Conservation (phyloP, 2,329 filamentous ascomycete genomes). For the Didymella exigua region DNA sequence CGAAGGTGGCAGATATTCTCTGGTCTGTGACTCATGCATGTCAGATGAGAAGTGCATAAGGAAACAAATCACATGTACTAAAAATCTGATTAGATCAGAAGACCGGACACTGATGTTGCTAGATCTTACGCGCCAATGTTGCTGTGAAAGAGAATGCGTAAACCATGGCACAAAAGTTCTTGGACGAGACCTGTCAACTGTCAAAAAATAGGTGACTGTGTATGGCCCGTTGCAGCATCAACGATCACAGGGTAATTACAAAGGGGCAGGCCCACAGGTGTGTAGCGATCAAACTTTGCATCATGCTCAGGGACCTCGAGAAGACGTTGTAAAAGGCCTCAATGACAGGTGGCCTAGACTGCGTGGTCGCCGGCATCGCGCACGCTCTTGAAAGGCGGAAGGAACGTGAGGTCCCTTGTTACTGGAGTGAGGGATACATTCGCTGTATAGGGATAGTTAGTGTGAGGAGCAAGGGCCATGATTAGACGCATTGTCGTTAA, state of each 20-base stretch:
- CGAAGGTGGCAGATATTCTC: constrained; percentile 1
- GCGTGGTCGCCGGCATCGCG: constrained; percentile 11
- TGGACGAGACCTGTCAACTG: constrained; percentile 30
- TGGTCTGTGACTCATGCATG: neutral
- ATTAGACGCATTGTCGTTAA: neutral
- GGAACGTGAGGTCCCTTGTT: constrained; percentile 12
- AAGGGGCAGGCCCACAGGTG: constrained; percentile 1
- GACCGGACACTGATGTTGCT: neutral
- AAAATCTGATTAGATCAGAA: constrained; percentile 19
- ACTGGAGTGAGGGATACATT: constrained; percentile 8
- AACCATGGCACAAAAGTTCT: constrained; percentile 12
- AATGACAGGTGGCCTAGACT: constrained; percentile 6
- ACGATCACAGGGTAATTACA: constrained; percentile 1
- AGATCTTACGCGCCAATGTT: neutral
- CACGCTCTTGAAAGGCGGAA: neutral
- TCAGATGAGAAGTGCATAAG: neutral
- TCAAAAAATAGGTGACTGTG: constrained; percentile 27
- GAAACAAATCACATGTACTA: neutral
- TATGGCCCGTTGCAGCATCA: constrained; percentile 2
- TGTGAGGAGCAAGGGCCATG: constrained; percentile 6
- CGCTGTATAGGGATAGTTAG: neutral
- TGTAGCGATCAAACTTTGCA: neutral
- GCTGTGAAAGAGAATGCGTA: constrained; percentile 2
- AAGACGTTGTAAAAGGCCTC: neutral
- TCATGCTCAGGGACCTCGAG: neutral